Evolutionary conservation across 495 filamentous ascomycete genomes (phyloP), one percentile per base, ranked within the genome.

Genomic region (Tricharina praecox): DNA sequence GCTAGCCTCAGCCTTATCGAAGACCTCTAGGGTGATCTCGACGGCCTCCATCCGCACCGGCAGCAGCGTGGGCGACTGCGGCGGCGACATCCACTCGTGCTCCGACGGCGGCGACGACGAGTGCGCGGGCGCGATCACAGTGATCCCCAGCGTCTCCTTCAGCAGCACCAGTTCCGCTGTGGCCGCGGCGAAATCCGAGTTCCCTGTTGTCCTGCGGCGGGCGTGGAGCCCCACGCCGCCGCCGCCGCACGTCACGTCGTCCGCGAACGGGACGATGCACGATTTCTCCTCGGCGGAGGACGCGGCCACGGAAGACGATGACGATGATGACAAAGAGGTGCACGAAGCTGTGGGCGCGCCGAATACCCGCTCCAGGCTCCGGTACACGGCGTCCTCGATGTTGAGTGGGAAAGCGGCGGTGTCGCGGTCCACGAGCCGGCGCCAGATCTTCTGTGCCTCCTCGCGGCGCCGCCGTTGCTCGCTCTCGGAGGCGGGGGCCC

Each of bases 401-500:
- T 33, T 50, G 45, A 60, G 36, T 5, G 56, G 56, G 26, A 60
- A 60, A 34, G 23, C 37, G 13, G 57, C 60, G 10, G 45, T 49
- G 25, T 59, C 51, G 15, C 49, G 34, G 23, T 51, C 48, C 24
- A 60, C 30, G 33, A 52, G 46, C 0, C 48, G 45, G 15, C 42
- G 38, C 20, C 55, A 60, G 54, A 60, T 60, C 8, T 50, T 23
- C 19, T 55, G 45, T 10, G 56, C 56, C 8, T 58, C 40, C 24
- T 33, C 43, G 10, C 43, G 25, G 5, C 11, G 1, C 37, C 19
- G n/a, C 46, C 39, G 2, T 49, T 47, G 7, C 30, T 38, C 4
- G 52, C 43, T n/a, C 39, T 40, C 3, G 20, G 50, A 21, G 4
- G 39, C 11, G 8, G 5, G 11, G 39, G 4, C 16, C 18, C 18